Evolutionary conservation across 2,329 filamentous ascomycete species (phyloP), one percentile per base, ranked within the genome.

Genomic region (Colletotrichum musicola): DNA sequence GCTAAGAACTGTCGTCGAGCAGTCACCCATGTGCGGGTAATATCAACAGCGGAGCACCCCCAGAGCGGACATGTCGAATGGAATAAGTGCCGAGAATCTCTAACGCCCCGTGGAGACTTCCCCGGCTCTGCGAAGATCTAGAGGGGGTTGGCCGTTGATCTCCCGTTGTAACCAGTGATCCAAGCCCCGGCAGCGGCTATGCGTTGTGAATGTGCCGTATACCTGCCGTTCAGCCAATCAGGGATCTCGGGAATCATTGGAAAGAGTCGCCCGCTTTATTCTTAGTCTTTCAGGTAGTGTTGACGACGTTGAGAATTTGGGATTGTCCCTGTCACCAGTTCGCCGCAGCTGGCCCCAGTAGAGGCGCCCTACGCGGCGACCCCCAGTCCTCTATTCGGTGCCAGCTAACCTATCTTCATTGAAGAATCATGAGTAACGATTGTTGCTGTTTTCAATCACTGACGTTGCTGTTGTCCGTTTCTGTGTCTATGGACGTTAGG

Each of bases 301-400:
- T 16, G 25, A 30, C 6, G 35, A 49, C 38, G 16, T 18, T 13
- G 2, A 10, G 6, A n/a, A 7, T 3, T 5, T 20, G 9, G 40
- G 57, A 25, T 16, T 62, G 10, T 50, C 57, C 63, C 18, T 46
- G 58, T 13, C 6, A 20, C 4, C 14, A 13, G 6, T 14, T 51
- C 42, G 42, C 57, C 30, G 63, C 63, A 56, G 57, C 27, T 56
- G 42, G 40, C 14, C 22, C 30, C 18, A 10, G 35, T 14, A 25
- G 22, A 25, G 22, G 20, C 20, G 20, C 20, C 20, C 20, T 22
- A 22, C 20, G 20, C 20, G 20, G 20, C 3, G 20, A 22, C 20
- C 20, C 22, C 22, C 4, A 4, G 22, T 25, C 22, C 22, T 4
- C 22, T 25, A 25, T 25, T 4, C 22, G 22, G 22, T 25, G 22